Evolutionary conservation across 192 early-diverging fungal species (phyloP).

Genomic region (Coemansia furcata): DNA sequence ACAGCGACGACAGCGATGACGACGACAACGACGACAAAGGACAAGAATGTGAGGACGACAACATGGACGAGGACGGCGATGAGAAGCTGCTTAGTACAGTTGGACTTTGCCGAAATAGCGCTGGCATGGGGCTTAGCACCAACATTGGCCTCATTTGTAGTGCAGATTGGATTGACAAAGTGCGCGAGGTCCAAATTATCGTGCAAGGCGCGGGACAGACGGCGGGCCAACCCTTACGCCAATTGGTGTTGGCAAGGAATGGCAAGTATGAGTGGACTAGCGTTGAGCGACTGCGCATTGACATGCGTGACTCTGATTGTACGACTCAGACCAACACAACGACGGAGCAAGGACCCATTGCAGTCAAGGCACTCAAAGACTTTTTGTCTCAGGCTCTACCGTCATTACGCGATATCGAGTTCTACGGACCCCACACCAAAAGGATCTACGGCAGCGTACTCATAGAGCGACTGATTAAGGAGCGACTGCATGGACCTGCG

Average conservation of each 20-base stretch:
- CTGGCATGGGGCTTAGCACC: background rate
- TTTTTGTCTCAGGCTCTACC: constrained; percentile 6
- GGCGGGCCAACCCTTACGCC: background rate
- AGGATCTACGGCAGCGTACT: no score
- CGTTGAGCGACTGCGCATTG: background rate
- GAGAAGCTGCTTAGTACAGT: background rate
- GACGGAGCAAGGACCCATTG: background rate
- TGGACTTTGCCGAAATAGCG: background rate
- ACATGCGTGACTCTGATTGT: background rate
- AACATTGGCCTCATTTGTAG: background rate
- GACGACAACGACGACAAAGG: no score
- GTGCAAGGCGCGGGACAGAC: background rate
- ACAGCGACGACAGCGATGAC: no score
- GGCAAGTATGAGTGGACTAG: background rate
- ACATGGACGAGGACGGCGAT: no score
- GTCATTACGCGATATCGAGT: background rate
- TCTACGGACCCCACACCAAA: no score
- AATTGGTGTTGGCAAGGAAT: background rate
- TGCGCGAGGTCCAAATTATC: background rate
- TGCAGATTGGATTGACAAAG: background rate
- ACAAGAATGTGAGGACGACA: no score
- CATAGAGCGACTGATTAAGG: no score
- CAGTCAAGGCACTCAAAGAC: background rate
- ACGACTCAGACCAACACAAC: background rate
- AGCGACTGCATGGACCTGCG: no score